These are phyloP conservation scores for Flaveria brownii DNA, from an alignment of 129 eudicot genomes.

Conservation along the genomic window DNA sequence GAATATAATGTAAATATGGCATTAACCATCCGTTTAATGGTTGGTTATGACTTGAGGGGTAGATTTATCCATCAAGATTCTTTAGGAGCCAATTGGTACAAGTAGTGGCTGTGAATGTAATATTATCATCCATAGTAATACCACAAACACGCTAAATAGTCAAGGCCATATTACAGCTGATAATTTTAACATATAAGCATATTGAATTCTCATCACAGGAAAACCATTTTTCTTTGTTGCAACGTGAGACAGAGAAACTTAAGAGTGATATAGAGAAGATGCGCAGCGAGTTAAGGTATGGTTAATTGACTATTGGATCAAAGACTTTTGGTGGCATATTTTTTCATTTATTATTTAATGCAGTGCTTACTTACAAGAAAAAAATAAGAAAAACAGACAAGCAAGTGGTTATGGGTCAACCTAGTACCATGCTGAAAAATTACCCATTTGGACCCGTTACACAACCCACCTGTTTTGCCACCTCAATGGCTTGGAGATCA, in stretches of 20 bases:
- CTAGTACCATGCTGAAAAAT: neutral
- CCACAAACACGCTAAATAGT: slow-evolving; percentile 1
- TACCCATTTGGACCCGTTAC: neutral
- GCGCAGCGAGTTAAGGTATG: slow-evolving; percentile 88
- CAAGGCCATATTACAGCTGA: neutral
- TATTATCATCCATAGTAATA: neutral
- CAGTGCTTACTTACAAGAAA: neutral
- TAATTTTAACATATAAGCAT: neutral
- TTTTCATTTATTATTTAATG: neutral
- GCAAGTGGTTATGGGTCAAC: neutral
- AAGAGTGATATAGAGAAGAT: slow-evolving; percentile 85
- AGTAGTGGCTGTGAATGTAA: neutral
- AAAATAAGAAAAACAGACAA: neutral
- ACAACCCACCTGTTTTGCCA: neutral
- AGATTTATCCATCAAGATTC: neutral
- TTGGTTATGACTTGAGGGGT: neutral
- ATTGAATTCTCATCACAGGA: slow-evolving; percentile 50
- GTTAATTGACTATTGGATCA: slow-evolving; percentile 11
- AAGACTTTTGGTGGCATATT: slow-evolving; percentile 18
- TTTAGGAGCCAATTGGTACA: neutral
- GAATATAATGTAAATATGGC: neutral
- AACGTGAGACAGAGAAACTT: slow-evolving; percentile 83
- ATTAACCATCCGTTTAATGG: neutral
- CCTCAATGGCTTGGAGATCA: neutral
- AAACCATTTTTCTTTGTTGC: slow-evolving; percentile 79